These are phyloP conservation scores for Bauhinia variegata DNA, from an alignment of 306 rosid genomes.

Conservation along the genomic window DNA sequence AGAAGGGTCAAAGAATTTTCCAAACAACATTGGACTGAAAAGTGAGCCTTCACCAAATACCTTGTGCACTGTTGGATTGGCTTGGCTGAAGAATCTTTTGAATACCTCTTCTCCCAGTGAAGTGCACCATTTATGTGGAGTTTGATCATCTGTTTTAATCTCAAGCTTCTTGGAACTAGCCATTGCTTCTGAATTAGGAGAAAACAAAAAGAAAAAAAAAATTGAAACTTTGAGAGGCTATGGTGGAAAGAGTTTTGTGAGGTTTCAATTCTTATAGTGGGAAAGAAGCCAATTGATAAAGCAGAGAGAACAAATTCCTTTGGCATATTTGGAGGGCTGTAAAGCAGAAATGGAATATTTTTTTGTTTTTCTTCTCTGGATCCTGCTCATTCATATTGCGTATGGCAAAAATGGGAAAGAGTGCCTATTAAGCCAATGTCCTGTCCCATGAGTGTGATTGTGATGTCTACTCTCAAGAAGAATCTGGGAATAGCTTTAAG, in stretches of 20 bases:
- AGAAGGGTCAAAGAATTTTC: slow-evolving; percentile 92
- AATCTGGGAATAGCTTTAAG: slow-evolving; percentile 30
- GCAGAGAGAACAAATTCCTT: slow-evolving; percentile 74
- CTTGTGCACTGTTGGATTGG: slow-evolving; percentile 55
- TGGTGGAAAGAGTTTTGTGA: slow-evolving; percentile 47
- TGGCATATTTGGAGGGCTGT: slow-evolving; percentile 67
- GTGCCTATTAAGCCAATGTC: slow-evolving; percentile 32
- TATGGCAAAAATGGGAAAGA: slow-evolving; percentile 44
- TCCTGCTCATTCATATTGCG: slow-evolving; percentile 26
- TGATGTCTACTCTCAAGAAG: slow-evolving; percentile 14
- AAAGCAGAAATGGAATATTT: slow-evolving; percentile 70
- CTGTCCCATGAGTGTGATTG: slow-evolving; percentile 28
- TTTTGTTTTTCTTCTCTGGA: slow-evolving; percentile 53
- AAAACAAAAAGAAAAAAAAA: slow-evolving; percentile 6
- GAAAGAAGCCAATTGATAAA: slow-evolving; percentile 42
- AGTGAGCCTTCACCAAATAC: slow-evolving; percentile 83
- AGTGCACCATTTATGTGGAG: slow-evolving; percentile 77
- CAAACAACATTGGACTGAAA: slow-evolving; percentile 90
- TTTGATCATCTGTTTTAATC: slow-evolving; percentile 65
- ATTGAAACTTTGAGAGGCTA: slow-evolving; percentile 32
- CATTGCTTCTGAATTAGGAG: slow-evolving; percentile 27
- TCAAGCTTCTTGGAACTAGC: slow-evolving; percentile 63
- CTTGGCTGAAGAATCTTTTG: slow-evolving; percentile 61
- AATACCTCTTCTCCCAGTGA: slow-evolving; percentile 79
- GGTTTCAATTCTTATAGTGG: slow-evolving; percentile 57